Base-by-base conservation (phyloP, 106 monocot genomes). In the Allium sativum region DNA sequence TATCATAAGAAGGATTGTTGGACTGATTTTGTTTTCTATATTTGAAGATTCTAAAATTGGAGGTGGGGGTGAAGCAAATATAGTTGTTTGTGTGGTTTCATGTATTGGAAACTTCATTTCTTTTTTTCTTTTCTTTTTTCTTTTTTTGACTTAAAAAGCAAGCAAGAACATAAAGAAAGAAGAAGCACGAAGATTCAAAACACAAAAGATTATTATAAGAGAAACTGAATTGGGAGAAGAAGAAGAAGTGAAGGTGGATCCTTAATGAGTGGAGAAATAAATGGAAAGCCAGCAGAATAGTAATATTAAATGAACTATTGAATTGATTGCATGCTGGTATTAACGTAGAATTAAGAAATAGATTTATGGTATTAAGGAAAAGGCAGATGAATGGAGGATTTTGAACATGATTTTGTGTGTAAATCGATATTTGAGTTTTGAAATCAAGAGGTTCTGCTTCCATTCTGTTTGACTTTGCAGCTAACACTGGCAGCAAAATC, bases 1-100 rank as follows among this genome's bases (percentile, higher is more conserved):
- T 13, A 92, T 83, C 19, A 86, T 69, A 52, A 92, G 68, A 16
- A 92, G 66, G 48, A 92, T 53, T 44, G 58, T 79, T 14, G 92
- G 92, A 73, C 81, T 87, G 15, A 84, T 84, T 58, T 64, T 92
- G 79, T 68, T 77, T 21, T 73, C 78, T 5, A 77, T 48, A 14
- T 18, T 66, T 53, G 53, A 13, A 9, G 47, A 18, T 31, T 44
- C 7, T 48, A 54, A 7, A 13, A 54, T 41, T 17, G 64, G 59
- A 20, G 80, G 71, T 55, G 41, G 73, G 50, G 43, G 13, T 52
- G 70, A 71, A 62, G 69, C 41, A 6, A 51, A 56, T 10, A 16
- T 18, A 60, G 15, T 41, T 44, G 60, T 17, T 18, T 15, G 20
- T 12, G 18, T 60, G 11, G 21, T 65, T 55, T 53, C 22, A 48